These are phyloP conservation scores for Austroboletus novae-zelandiae DNA, from an alignment of 1,284 basidiomycete species.

Conservation along the genomic window DNA sequence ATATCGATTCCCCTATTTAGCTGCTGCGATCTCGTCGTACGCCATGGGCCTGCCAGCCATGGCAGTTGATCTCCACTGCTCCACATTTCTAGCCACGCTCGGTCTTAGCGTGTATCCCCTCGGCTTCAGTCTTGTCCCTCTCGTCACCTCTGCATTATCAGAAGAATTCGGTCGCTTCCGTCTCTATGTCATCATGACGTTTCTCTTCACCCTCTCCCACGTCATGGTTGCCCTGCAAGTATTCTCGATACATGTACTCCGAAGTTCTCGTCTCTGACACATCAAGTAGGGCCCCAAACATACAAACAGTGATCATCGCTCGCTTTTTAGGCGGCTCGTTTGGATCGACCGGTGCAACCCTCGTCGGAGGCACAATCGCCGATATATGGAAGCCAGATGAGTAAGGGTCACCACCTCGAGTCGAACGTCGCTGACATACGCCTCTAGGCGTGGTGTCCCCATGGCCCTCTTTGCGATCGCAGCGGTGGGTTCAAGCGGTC, in stretches of 20 bases:
- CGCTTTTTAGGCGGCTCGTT: slow-evolving; percentile 31
- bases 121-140: slow-evolving; percentile 49
- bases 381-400: slow-evolving; percentile 40
- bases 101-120: slow-evolving; percentile 42
- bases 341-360: slow-evolving; percentile 56
- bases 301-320: slow-evolving; percentile 31
- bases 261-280: slow-evolving; percentile 6
- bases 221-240: slow-evolving; percentile 41
- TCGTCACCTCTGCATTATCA: slow-evolving; percentile 47
- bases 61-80: slow-evolving; percentile 41
- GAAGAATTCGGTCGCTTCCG: slow-evolving; percentile 52
- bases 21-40: slow-evolving; percentile 40
- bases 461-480: slow-evolving; percentile 54
- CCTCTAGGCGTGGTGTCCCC: slow-evolving; percentile 52
- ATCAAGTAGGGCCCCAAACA: slow-evolving; percentile 26
- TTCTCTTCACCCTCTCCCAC: slow-evolving; percentile 40
- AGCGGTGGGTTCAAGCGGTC: slow-evolving; percentile 48
- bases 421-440: slow-evolving; percentile 8
- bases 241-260: neutral
- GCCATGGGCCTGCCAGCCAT: slow-evolving; percentile 40
- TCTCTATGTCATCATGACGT: slow-evolving; percentile 42
- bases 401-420: slow-evolving; percentile 9
- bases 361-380: slow-evolving; percentile 65
- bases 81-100: slow-evolving; percentile 34
- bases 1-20: slow-evolving; percentile 16